Conservation (phyloP, 2,329 filamentous ascomycete species). For the Trichothecium sympodiale region DNA sequence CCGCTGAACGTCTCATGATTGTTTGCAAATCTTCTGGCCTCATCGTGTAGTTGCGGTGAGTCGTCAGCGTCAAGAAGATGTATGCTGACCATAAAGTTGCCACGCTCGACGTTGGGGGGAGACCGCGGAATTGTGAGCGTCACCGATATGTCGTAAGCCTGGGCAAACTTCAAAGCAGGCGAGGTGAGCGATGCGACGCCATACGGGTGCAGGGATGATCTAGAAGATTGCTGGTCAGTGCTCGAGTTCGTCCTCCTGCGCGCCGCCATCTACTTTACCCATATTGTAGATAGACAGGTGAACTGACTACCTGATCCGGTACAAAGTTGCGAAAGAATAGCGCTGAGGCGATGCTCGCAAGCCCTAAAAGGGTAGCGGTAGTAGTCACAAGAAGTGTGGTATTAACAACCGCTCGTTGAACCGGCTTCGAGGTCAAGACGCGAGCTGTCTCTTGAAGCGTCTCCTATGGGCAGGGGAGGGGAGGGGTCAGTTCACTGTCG, state of each 20-base stretch:
- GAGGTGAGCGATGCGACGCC: constrained; percentile 34
- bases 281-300: constrained; percentile 47
- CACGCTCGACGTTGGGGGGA: constrained; percentile 59
- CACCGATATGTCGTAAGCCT: constrained; percentile 77
- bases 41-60: constrained; percentile 11
- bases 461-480: constrained; percentile 17
- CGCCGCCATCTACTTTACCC: constrained; percentile 27
- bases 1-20: constrained; percentile 24
- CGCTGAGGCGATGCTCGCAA: constrained; percentile 37
- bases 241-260: background rate
- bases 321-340: constrained; percentile 46
- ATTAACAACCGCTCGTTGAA: constrained; percentile 38
- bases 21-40: constrained; percentile 17
- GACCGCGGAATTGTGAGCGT: constrained; percentile 69
- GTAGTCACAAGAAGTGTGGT: constrained; percentile 30
- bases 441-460: constrained; percentile 23
- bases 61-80: constrained; percentile 46
- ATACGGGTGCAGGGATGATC: constrained; percentile 32
- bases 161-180: constrained; percentile 51
- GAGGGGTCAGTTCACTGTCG: too few relatives aligned
- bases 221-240: background rate
- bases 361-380: constrained; percentile 31
- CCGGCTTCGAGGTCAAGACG: constrained; percentile 36
- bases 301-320: constrained; percentile 39
- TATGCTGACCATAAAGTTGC: constrained; percentile 92